phyloP scores from a whole-genome alignment of 2,329 filamentous ascomycete genomes.

The Xylariales sp. region DNA sequence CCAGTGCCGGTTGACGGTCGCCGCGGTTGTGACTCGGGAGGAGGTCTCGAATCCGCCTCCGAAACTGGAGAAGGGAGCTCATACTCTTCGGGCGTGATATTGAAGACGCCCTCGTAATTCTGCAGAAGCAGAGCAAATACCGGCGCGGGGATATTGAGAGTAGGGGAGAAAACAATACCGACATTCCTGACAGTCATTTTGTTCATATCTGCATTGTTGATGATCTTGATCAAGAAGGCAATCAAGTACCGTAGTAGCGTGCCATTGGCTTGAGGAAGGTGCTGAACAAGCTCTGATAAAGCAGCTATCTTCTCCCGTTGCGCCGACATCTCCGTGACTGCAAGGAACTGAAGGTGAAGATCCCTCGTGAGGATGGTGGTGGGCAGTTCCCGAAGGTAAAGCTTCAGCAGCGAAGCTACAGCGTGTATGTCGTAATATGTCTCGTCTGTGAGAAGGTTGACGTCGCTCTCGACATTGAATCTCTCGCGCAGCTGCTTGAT shows the following conservation, averaged over 20 bases:
- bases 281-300: conserved; percentile 73
- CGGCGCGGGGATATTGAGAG: conserved; percentile 90
- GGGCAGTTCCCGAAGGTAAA: conserved; percentile 89
- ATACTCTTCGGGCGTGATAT: conserved; percentile 61
- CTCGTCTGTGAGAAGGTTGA: conserved; percentile 77
- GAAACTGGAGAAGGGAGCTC: conserved; percentile 46
- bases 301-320: conserved; percentile 70
- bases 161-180: conserved; percentile 96
- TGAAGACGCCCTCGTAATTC: conserved; percentile 84
- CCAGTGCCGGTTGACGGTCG: conserved; percentile 47
- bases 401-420: conserved; percentile 87
- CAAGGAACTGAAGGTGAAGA: conserved; percentile 81
- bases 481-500: conserved; percentile 88
- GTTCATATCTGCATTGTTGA: conserved; percentile 84
- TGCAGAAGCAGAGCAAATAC: conserved; percentile 92
- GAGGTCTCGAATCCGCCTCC: conserved; percentile 29
- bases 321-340: conserved; percentile 73
- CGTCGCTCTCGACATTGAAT: conserved; percentile 89
- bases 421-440: conserved; percentile 95
- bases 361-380: conserved; percentile 88
- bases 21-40: conserved; percentile 29
- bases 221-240: conserved; percentile 84
- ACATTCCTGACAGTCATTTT: conserved; percentile 99
- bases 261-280: conserved; percentile 74
- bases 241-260: conserved; percentile 80